Percentiles rank a stretch among this genome's conserved stretches.
These are phyloP conservation scores for Trapa bicornis DNA, from an alignment of 345 rosid genomes.

Conservation along the genomic window DNA sequence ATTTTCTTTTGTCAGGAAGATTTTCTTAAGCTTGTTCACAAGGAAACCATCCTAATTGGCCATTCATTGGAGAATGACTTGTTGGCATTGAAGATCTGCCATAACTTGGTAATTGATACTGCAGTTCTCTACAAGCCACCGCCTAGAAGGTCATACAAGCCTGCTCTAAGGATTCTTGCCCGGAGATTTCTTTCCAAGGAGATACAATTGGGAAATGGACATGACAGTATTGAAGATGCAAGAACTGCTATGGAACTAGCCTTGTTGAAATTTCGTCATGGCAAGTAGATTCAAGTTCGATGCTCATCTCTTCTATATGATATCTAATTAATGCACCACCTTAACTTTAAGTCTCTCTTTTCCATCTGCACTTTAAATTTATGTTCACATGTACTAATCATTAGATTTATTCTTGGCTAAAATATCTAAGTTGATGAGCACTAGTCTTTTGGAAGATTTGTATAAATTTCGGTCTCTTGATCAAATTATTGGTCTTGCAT, in stretches of 20 bases:
- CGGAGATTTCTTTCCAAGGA: constrained; percentile 65
- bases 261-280: constrained; percentile 64
- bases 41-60: constrained; percentile 80
- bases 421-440: neutral
- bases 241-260: constrained; percentile 85
- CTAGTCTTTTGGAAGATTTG: neutral
- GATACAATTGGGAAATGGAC: constrained; percentile 80
- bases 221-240: constrained; percentile 92
- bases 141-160: constrained; percentile 57
- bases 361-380: neutral
- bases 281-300: constrained; percentile 21
- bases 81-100: constrained; percentile 72
- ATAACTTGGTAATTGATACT: constrained; percentile 80
- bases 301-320: neutral
- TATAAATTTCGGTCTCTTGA: neutral
- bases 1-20: constrained; percentile 47
- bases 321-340: neutral
- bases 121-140: constrained; percentile 79
- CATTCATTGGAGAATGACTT: constrained; percentile 97
- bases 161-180: constrained; percentile 76
- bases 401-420: neutral
- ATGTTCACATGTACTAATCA: neutral
- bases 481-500: neutral
- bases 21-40: constrained; percentile 61
- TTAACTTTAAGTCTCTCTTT: neutral